These are phyloP conservation scores for Smallanthus sonchifolius DNA, from an alignment of 129 eudicot genomes.

Conservation along the genomic window DNA sequence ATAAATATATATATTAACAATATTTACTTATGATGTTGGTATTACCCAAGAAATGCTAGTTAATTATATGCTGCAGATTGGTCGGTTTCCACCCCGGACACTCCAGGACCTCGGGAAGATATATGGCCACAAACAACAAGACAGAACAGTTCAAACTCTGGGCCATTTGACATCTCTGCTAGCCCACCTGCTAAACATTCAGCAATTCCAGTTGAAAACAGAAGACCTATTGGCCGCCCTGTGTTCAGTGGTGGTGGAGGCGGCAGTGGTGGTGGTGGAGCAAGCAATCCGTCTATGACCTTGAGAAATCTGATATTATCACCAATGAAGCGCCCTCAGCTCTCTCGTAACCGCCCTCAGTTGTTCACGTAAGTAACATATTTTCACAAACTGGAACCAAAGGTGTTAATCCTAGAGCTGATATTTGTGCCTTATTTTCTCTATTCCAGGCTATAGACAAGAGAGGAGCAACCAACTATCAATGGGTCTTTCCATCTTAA, in stretches of 20 bases:
- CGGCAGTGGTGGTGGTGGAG: slow-evolving; percentile 48
- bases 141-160: slow-evolving; percentile 70
- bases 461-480: slow-evolving; percentile 1
- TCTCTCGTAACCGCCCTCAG: slow-evolving; percentile 79
- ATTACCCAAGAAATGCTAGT: slow-evolving; percentile 57
- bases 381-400: background rate
- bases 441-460: slow-evolving; percentile 25
- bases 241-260: slow-evolving; percentile 54
- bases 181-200: slow-evolving; percentile 67
- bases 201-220: slow-evolving; percentile 56
- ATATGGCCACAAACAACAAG: slow-evolving; percentile 72
- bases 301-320: slow-evolving; percentile 82
- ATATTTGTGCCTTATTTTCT: slow-evolving; percentile 4
- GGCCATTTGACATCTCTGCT: slow-evolving; percentile 60
- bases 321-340: slow-evolving; percentile 86
- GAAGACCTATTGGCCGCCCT: slow-evolving; percentile 51
- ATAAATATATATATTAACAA: background rate
- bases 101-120: slow-evolving; percentile 98
- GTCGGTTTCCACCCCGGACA: slow-evolving; percentile 86
- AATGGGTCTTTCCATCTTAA: background rate
- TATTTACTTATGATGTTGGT: slow-evolving; percentile 11
- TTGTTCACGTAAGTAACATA: slow-evolving; percentile 78
- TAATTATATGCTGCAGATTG: slow-evolving; percentile 85
- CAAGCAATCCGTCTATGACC: slow-evolving; percentile 75
- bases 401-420: background rate